Base-by-base conservation (phyloP, 2,329 filamentous ascomycete species). In the Trichoderma sp. region DNA sequence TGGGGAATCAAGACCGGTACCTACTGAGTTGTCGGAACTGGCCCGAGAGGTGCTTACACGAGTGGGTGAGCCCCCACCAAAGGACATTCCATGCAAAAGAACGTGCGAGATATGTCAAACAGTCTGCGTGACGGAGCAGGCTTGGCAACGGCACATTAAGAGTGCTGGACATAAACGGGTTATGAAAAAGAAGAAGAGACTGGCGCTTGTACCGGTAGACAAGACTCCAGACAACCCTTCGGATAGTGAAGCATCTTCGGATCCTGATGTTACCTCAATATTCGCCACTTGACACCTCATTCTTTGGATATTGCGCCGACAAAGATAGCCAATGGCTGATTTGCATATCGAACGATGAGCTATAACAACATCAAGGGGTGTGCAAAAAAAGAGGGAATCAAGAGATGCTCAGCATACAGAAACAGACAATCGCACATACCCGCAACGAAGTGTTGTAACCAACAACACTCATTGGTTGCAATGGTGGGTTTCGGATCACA, bases 61-160 rank as follows among this genome's bases (percentile, higher is more conserved):
- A 1, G 81, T 81, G 8, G 73, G 81, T 11, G 80, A 82, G 53
- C 79, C 81, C 24, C 84, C 88, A n/a, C 84, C 78, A 1, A 78
- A 89, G 72, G 83, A 92, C 12, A 84, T 83, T 4, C 86, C 87
- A 0, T 81, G 80, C 36, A 89, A 90, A 73, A 87, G 87, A 75
- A 87, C 86, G 21, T 99, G 96, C 77, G 90, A 93, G 3, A 75
- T 90, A 1, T 99, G 96, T 78, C 83, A 93, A 76, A 87, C 88
- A 71, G 88, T 89, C 26, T 81, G 86, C 5, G 79, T 90, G 68
- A 89, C 87, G 3, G 87, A 90, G 74, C 83, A 86, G 72, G 81
- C 80, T 2, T 85, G 82, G 83, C 73, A 79, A 51, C 78, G 81
- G 71, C 83, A 84, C 67, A 72, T 83, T 11, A 81, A 80, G 72